Conservation (phyloP, 176 grass and related monocot genomes). For the Leersia perrieri region DNA sequence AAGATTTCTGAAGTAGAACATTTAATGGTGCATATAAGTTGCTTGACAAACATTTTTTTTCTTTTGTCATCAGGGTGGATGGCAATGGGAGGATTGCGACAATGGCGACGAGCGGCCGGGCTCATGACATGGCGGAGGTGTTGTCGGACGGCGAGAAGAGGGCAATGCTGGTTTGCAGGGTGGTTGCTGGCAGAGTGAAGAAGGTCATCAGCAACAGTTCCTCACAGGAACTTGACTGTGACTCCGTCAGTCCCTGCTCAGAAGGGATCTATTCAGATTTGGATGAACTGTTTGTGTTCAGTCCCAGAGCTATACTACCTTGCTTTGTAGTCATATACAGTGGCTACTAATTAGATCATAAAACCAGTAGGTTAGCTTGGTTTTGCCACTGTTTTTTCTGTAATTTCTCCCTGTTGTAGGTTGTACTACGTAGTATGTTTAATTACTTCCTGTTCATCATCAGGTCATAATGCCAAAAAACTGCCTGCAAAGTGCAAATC, state of each 20-base stretch:
- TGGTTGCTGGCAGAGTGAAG: slow-evolving; percentile 85
- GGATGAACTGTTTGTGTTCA: slow-evolving; percentile 74
- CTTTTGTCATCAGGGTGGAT: slow-evolving; percentile 33
- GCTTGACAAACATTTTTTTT: background rate
- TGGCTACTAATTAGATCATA: slow-evolving; percentile 44
- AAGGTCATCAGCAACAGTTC: slow-evolving; percentile 16
- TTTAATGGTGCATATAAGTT: background rate
- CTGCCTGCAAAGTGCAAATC: background rate
- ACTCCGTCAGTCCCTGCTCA: slow-evolving; percentile 22
- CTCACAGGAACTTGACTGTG: slow-evolving; percentile 45
- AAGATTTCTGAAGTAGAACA: background rate
- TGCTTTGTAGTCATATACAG: slow-evolving; percentile 90
- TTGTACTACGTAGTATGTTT: background rate
- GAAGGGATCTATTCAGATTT: slow-evolving; percentile 46
- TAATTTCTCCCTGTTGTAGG: background rate
- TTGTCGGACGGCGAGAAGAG: slow-evolving; percentile 34
- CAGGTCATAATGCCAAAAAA: background rate
- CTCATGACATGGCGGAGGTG: slow-evolving; percentile 44
- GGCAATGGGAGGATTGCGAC: slow-evolving; percentile 57
- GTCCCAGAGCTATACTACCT: slow-evolving; percentile 67
- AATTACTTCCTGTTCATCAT: background rate
- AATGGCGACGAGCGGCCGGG: slow-evolving; percentile 64
- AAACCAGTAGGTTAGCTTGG: slow-evolving; percentile 3
- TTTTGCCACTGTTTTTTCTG: background rate
- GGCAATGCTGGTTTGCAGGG: slow-evolving; percentile 86